Conservation (phyloP, 1,284 basidiomycete species). For the Neolentinus lepideus region DNA sequence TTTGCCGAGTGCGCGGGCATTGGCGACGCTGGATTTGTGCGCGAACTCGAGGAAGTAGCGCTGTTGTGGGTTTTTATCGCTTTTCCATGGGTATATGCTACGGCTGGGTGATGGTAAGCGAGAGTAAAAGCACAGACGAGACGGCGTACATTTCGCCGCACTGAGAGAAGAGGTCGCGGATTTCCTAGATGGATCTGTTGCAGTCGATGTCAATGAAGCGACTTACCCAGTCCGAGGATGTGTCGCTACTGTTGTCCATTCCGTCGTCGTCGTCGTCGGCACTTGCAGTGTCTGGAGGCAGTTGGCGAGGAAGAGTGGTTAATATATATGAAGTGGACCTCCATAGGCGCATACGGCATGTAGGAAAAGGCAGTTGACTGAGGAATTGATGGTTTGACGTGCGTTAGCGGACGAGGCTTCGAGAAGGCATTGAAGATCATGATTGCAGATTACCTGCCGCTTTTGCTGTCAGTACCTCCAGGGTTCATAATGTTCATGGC, state of each 20-base stretch:
- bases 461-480: too few relatives aligned
- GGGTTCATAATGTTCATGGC: too few relatives aligned
- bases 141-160: constrained; percentile 30
- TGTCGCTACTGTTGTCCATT: neutral
- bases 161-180: constrained; percentile 21
- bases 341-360: too few relatives aligned
- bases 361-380: too few relatives aligned
- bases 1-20: constrained; percentile 14
- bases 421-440: too few relatives aligned
- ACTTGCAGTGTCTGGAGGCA: too few relatives aligned
- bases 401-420: too few relatives aligned
- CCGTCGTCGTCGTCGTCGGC: too few relatives aligned
- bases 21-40: constrained; percentile 17
- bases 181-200: constrained; percentile 15
- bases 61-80: constrained; percentile 4
- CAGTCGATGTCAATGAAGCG: constrained; percentile 24
- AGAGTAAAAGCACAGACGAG: constrained; percentile 8
- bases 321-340: too few relatives aligned
- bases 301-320: too few relatives aligned
- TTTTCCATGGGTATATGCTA: constrained; percentile 15
- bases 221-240: neutral
- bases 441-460: too few relatives aligned
- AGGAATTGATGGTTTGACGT: too few relatives aligned
- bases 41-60: constrained; percentile 21
- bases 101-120: constrained; percentile 8